Evolutionary conservation across 805 yeast species (phyloP).

Genomic region (Pichia paraexigua): DNA sequence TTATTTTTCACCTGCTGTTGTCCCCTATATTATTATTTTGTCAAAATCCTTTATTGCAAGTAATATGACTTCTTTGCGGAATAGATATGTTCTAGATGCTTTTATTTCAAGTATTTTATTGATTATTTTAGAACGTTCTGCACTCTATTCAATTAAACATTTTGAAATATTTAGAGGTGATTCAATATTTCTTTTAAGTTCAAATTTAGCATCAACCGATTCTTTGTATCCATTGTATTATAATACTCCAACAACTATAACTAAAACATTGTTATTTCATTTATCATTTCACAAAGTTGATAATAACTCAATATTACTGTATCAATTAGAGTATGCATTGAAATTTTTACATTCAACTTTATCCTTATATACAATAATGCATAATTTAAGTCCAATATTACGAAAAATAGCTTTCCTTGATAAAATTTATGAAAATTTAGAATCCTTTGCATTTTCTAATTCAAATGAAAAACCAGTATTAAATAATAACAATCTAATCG

Average conservation of each 20-base stretch:
- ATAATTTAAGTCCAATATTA: slow-evolving; percentile 22
- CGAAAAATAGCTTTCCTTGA: slow-evolving; percentile 10
- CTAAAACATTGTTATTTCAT: slow-evolving; percentile 14
- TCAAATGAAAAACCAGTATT: not conserved
- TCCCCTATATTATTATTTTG: slow-evolving; percentile 22
- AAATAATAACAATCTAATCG: not conserved
- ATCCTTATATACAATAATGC: slow-evolving; percentile 25
- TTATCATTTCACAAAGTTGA: slow-evolving; percentile 15
- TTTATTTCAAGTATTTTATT: slow-evolving; percentile 19
- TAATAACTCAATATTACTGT: slow-evolving; percentile 11
- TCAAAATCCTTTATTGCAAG: slow-evolving; percentile 31
- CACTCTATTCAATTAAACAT: slow-evolving; percentile 8
- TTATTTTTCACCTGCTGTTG: slow-evolving; percentile 17
- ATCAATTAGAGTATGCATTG: slow-evolving; percentile 22
- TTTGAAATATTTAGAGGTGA: slow-evolving; percentile 10
- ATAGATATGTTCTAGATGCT: slow-evolving; percentile 24
- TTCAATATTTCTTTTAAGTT: not conserved
- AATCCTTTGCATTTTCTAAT: slow-evolving; percentile 5
- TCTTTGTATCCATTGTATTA: slow-evolving; percentile 4
- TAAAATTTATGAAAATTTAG: slow-evolving; percentile 4
- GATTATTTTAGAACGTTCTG: slow-evolving; percentile 13
- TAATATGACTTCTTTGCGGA: slow-evolving; percentile 24
- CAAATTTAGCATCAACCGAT: slow-evolving; percentile 7
- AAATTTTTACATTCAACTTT: slow-evolving; percentile 24
- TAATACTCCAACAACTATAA: slow-evolving; percentile 4